Conservation (phyloP, 2,329 filamentous ascomycete species). For the Cryphonectria naterciae region DNA sequence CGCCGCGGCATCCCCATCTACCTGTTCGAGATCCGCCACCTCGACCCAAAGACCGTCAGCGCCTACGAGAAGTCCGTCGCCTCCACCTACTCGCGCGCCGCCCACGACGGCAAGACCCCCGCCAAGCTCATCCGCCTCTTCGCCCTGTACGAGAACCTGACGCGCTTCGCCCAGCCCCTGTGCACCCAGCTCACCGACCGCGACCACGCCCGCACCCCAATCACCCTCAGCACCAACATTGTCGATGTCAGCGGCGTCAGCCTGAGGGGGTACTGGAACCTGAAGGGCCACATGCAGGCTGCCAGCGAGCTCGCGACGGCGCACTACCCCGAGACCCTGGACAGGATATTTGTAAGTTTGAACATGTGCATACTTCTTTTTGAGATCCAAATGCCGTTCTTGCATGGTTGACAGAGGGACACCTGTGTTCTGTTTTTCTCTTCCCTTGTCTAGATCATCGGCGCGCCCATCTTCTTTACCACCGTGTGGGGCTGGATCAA, state of each 20-base stretch:
- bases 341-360: conserved; percentile 64
- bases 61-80: conserved; percentile 74
- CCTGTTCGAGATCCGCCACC: conserved; percentile 81
- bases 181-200: conserved; percentile 77
- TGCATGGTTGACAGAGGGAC: too few species aligned
- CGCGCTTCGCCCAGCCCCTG: conserved; percentile 82
- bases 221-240: conserved; percentile 92
- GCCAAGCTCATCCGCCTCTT: conserved; percentile 84
- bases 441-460: conserved; percentile 66
- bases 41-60: conserved; percentile 80
- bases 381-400: not conserved
- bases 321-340: conserved; percentile 92
- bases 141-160: conserved; percentile 91
- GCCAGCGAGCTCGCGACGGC: conserved; percentile 86
- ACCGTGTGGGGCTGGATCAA: conserved; percentile 96
- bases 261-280: conserved; percentile 92
- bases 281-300: conserved; percentile 92
- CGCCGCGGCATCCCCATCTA: conserved; percentile 85
- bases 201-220: conserved; percentile 76
- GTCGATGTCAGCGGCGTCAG: conserved; percentile 89
- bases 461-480: conserved; percentile 87
- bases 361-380: too few species aligned
- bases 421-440: not conserved
- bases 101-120: conserved; percentile 64
- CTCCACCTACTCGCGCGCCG: conserved; percentile 60